Evolutionary conservation across 192 early-diverging fungal species (phyloP).

Genomic region (Chytriomyces confervae): DNA sequence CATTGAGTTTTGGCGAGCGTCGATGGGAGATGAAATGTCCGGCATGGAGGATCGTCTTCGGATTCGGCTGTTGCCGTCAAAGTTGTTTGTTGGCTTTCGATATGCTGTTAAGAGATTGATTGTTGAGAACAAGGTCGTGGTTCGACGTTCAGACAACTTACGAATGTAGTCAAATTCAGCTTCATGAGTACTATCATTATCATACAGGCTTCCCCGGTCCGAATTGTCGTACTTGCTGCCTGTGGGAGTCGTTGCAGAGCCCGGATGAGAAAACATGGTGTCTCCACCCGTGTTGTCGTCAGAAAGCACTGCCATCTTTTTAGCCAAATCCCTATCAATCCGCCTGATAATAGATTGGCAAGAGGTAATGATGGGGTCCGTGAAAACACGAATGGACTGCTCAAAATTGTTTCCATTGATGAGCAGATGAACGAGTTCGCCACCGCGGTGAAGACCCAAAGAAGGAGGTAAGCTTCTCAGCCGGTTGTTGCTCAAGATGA

Average conservation of each 20-base stretch:
- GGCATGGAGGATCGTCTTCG: slow-evolving; percentile 30
- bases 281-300: background rate
- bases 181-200: slow-evolving; percentile 32
- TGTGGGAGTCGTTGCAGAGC: background rate
- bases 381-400: slow-evolving; percentile 8
- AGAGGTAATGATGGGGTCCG: slow-evolving; percentile 32
- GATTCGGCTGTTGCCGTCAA: background rate
- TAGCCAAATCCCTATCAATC: slow-evolving; percentile 8
- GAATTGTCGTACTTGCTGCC: background rate
- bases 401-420: slow-evolving; percentile 27
- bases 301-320: slow-evolving; percentile 10
- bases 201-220: slow-evolving; percentile 27
- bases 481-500: slow-evolving; percentile 45
- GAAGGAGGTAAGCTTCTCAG: slow-evolving; percentile 49
- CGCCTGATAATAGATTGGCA: slow-evolving; percentile 10
- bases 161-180: slow-evolving; percentile 28
- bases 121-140: background rate
- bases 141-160: background rate
- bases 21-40: slow-evolving; percentile 24
- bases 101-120: background rate
- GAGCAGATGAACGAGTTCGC: slow-evolving; percentile 20
- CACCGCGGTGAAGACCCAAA: slow-evolving; percentile 46
- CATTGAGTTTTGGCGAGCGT: background rate
- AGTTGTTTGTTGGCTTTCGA: background rate
- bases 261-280: background rate